Conservation (phyloP, 495 filamentous ascomycete species). For the Aspergillus incahuasiensis region DNA sequence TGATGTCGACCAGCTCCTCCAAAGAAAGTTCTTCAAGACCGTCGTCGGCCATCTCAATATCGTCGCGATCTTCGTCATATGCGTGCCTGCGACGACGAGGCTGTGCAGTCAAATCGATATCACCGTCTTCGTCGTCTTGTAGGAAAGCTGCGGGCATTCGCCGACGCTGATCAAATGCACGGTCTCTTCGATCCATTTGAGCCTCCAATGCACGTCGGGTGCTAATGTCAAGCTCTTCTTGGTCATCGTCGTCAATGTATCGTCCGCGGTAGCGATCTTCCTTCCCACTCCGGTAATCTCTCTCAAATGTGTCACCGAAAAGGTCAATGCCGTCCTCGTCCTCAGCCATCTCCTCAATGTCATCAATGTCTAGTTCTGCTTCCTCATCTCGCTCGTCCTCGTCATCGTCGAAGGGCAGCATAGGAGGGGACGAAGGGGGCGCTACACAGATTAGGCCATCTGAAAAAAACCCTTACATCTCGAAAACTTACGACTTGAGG, state of each 20-base stretch:
- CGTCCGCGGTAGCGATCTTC: conserved; percentile 62
- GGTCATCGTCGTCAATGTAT: conserved; percentile 74
- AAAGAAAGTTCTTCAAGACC: conserved; percentile 93
- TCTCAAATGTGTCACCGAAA: conserved; percentile 84
- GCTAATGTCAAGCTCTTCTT: conserved; percentile 66
- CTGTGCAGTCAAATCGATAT: conserved; percentile 77
- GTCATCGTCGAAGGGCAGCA: conserved; percentile 63
- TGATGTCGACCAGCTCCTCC: conserved; percentile 88
- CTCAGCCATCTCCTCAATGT: conserved; percentile 93
- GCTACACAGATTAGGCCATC: conserved; percentile 25
- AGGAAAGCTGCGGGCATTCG: conserved; percentile 81
- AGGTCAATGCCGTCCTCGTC: conserved; percentile 93
- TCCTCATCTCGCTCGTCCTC: conserved; percentile 71
- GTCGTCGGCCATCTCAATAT: conserved; percentile 80
- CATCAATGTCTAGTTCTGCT: conserved; percentile 79
- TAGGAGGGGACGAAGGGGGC: conserved; percentile 40
- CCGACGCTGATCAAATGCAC: conserved; percentile 68
- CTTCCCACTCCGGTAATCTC: conserved; percentile 65
- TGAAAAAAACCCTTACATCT: conserved; percentile 4
- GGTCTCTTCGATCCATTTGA: conserved; percentile 76
- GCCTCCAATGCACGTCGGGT: conserved; percentile 75
- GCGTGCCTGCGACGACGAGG: conserved; percentile 72
- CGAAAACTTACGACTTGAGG: conserved; percentile 61
- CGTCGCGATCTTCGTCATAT: conserved; percentile 92
- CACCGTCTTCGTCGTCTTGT: conserved; percentile 80